A percentile compares a stretch with the other conserved stretches of the same genome.
These are phyloP conservation scores for Ustulina deusta DNA, from an alignment of 2,329 filamentous ascomycete species.

Conservation along the genomic window DNA sequence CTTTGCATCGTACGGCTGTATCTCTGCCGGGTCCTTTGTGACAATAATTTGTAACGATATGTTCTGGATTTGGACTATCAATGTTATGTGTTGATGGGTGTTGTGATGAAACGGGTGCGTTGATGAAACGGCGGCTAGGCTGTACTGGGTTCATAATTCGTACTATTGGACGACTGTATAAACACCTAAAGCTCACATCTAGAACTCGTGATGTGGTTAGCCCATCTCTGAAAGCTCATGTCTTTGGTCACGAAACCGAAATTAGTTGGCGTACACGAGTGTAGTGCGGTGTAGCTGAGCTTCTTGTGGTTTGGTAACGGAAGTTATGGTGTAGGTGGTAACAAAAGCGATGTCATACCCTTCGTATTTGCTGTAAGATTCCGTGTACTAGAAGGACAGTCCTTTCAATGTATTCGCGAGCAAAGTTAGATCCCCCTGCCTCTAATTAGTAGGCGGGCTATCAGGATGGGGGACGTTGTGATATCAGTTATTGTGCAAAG, in stretches of 20 bases:
- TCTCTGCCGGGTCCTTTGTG: conserved; percentile 34
- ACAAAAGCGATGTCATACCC: neutral
- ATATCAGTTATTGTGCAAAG: neutral
- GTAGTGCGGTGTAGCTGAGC: neutral
- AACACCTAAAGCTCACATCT: conserved; percentile 11
- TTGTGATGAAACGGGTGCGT: conserved; percentile 14
- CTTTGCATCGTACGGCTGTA: conserved; percentile 32
- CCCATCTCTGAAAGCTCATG: neutral
- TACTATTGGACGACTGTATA: conserved; percentile 30
- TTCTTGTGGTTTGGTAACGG: neutral
- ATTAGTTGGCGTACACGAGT: neutral
- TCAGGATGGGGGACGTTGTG: neutral
- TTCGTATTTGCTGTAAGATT: neutral
- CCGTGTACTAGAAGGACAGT: neutral
- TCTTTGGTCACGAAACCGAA: neutral
- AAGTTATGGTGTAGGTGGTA: neutral
- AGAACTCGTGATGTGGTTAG: neutral
- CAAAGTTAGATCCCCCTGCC: neutral
- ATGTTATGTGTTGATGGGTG: conserved; percentile 13
- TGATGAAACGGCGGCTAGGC: conserved; percentile 10
- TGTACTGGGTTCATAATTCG: conserved; percentile 29
- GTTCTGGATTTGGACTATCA: conserved; percentile 27
- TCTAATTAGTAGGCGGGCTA: neutral
- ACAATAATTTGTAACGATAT: conserved; percentile 48
- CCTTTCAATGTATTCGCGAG: neutral